Base-by-base conservation (phyloP, 2,329 filamentous ascomycete genomes). In the Xylaria arbuscula region DNA sequence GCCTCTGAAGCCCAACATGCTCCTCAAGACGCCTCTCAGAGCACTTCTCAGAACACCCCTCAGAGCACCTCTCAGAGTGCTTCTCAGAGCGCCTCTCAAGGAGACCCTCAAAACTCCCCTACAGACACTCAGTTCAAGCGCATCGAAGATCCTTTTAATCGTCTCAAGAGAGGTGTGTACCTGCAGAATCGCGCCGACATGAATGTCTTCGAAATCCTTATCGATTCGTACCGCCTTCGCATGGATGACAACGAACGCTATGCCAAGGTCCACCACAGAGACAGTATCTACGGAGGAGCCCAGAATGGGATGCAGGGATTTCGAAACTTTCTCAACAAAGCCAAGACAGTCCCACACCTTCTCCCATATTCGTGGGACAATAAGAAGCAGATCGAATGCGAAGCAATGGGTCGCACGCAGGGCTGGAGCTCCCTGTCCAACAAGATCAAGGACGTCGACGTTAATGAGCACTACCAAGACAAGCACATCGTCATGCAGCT, bases 161-260 rank as follows among this genome's bases (percentile, higher is more conserved):
- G 75, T n/a, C 80, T 86, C 1, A 64, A 78, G 1, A 75, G 76
- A 2, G 76, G 76, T 40, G 83, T 76, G 2, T 86, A 78, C 75
- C 80, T 87, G 3, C 80, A 85, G 63, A 74, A 76, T 68, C 82
- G 82, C 13, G 77, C 82, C 1, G 77, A 84, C 68, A 73, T 73
- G 19, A 84, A 86, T 50, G 80, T 83, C 3, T 87, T 81, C 73
- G 72, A 76, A 28, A 70, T 85, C 1, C 80, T 87, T 11, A 80
- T 86, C 62, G 84, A 87, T 68, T 69, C 79, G 1, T 86, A 85
- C 71, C 83, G 83, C 36, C 70, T 87, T n/a, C 81, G 80, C n/a
- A 65, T 80, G n/a, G 77, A 81, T 2, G 83, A 85, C 65, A 66
- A 74, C 9, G 75, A 76, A 69, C 74, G 66, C 0, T 63, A n/a